phyloP scores from a whole-genome alignment of 768 basidiomycete genomes.

The Trametopsis cervina region DNA sequence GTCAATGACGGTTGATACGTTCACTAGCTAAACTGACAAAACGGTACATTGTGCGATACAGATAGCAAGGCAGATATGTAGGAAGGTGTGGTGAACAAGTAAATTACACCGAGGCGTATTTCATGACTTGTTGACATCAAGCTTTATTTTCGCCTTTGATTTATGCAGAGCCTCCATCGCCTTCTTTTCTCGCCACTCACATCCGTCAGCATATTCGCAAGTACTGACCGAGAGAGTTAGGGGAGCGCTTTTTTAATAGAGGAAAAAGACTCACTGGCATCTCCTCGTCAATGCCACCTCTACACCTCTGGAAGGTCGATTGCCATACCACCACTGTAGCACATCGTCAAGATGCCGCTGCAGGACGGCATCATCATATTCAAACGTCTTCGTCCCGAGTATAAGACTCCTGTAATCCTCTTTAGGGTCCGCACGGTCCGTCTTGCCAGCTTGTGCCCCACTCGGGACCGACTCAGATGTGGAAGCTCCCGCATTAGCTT shows the following conservation, averaged over 20 bases:
- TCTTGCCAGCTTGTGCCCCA: not conserved
- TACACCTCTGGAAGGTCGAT: constrained; percentile 66
- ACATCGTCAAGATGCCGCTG: constrained; percentile 45
- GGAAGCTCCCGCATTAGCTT: constrained; percentile 1
- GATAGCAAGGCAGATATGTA: no score
- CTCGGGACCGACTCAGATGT: not conserved
- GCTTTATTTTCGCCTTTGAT: no score
- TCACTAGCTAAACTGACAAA: no score
- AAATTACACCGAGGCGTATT: no score
- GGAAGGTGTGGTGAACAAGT: no score
- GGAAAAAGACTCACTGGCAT: constrained; percentile 49
- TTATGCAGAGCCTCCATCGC: no score
- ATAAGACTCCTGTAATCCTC: constrained; percentile 27
- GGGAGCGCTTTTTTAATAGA: no score
- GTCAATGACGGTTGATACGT: no score
- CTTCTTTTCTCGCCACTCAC: constrained; percentile 67
- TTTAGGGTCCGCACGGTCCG: not conserved
- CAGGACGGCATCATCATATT: constrained; percentile 45
- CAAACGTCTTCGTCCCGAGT: constrained; percentile 61
- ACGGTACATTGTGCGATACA: no score
- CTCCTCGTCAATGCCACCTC: constrained; percentile 47
- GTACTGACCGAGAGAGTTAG: constrained; percentile 34
- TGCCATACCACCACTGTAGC: constrained; percentile 72
- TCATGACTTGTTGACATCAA: no score
- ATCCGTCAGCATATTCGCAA: constrained; percentile 69